Evolutionary conservation across 169 alveolate genomes (phyloP).

Genomic region (Condylostoma magnum): DNA sequence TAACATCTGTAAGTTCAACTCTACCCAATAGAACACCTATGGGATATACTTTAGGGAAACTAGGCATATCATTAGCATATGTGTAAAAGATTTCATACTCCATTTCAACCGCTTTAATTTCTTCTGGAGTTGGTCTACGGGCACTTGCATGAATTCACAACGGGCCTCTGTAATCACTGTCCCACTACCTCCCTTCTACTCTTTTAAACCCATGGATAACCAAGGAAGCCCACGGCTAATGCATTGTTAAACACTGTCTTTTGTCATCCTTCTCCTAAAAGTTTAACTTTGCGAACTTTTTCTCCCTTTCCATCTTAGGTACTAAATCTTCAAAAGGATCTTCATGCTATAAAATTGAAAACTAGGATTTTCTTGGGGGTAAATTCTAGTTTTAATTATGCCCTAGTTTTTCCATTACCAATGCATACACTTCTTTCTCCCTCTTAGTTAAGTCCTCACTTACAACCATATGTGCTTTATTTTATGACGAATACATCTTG

Average conservation of each 20-base stretch:
- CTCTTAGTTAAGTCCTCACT: neutral
- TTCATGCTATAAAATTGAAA: conserved; percentile 26
- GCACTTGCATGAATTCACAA: conserved; percentile 78
- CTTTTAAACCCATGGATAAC: conserved; percentile 71
- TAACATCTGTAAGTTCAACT: conserved; percentile 54
- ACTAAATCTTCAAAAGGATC: conserved; percentile 28
- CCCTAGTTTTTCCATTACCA: conserved; percentile 24
- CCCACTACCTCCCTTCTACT: conserved; percentile 79
- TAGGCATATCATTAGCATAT: conserved; percentile 41
- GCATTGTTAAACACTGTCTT: conserved; percentile 74
- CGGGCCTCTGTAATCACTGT: conserved; percentile 66
- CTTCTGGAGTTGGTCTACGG: conserved; percentile 47
- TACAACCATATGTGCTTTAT: too few relatives aligned
- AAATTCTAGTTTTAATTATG: conserved; percentile 26
- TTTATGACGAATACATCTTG: too few relatives aligned
- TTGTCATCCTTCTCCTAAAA: conserved; percentile 49
- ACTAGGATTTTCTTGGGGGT: neutral
- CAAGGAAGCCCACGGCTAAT: conserved; percentile 80
- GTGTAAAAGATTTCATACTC: conserved; percentile 43
- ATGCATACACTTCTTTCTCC: neutral
- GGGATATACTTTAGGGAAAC: conserved; percentile 62
- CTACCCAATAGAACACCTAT: conserved; percentile 65
- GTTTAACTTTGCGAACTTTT: conserved; percentile 33
- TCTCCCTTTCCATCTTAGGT: conserved; percentile 2
- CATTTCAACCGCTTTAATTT: conserved; percentile 49